Base-by-base conservation (phyloP, 2,329 filamentous ascomycete genomes). In the Pseudodiploospora longispora region DNA sequence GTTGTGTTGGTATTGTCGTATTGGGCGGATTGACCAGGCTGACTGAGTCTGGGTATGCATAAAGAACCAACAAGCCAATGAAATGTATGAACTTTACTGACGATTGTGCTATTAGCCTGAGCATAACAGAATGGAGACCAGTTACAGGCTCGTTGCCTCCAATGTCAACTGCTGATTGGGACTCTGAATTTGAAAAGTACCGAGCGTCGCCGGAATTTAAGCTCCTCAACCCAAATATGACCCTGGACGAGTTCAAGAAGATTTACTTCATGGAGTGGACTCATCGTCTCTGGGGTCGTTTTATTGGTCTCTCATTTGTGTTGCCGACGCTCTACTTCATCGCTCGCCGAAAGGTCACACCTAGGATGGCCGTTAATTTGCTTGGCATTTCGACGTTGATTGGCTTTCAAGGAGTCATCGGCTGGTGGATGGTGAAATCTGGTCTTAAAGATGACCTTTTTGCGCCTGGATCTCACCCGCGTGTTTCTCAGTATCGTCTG, bases 181-280 rank as follows among this genome's bases (percentile, higher is more conserved):
- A 95, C 55, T 81, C 82, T 52, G 93, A 97, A 59, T 98, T 97
- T 68, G 72, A 82, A 44, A 93, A 94, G 66, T 98, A 98, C 72
- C 83, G 85, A 52, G 80, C 85, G 36, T 95, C 89, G 19, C 93
- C 93, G 50, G 93, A 98, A 66, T 98, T 91, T 70, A 81, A 86
- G 59, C 78, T 89, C 50, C 76, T 98, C 55, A 98, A 98, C 69
- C 85, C 90, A 30, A 80, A 87, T 63, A 98, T 98, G 93, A 84
- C 78, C 30, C 74, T 98, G 45, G 77, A 82, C 47, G 93, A 98
- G 63, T 98, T 97, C 72, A 96, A 97, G 67, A 85, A 93, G 62
- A 98, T 98, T 54, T 98, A 97, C 76, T 98, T 85, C 65, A 97
- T 97, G 93, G 93, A 98, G 72, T 98, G 93, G 93, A 82, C 83